A percentile compares a stretch with the other conserved stretches of the same genome.
phyloP scores from a whole-genome alignment of 495 filamentous ascomycete genomes.

The Pyrenula massariospora region DNA sequence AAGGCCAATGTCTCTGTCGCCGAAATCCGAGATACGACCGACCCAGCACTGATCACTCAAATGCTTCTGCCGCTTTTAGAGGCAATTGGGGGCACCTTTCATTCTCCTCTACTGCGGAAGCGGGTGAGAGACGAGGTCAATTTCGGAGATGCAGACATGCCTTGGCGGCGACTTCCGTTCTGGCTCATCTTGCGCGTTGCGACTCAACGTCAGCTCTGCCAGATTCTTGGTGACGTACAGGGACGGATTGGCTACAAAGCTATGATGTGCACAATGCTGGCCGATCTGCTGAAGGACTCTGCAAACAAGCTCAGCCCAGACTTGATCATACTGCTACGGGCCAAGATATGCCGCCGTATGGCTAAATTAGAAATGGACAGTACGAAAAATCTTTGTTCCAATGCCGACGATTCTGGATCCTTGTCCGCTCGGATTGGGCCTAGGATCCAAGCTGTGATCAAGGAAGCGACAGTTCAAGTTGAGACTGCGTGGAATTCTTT shows the following conservation, averaged over 20 bases:
- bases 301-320: conserved; percentile 16
- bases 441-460: conserved; percentile 16
- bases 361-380: conserved; percentile 42
- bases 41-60: conserved; percentile 40
- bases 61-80: conserved; percentile 46
- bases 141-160: conserved; percentile 27
- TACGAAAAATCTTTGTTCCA: background rate
- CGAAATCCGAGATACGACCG: conserved; percentile 42
- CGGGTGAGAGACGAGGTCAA: conserved; percentile 48
- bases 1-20: conserved; percentile 34
- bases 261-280: conserved; percentile 32
- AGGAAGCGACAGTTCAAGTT: conserved; percentile 13
- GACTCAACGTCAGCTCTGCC: conserved; percentile 33
- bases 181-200: conserved; percentile 51
- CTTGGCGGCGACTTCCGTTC: conserved; percentile 44
- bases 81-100: conserved; percentile 26
- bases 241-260: conserved; percentile 49
- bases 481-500: conserved; percentile 17
- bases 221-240: conserved; percentile 25
- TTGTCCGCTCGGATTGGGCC: conserved; percentile 11
- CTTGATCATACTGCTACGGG: conserved; percentile 22
- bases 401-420: conserved; percentile 3
- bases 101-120: conserved; percentile 32
- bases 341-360: conserved; percentile 49
- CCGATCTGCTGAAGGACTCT: conserved; percentile 27